Percentiles rank a stretch among this genome's conserved stretches.
These are phyloP conservation scores for Camellia lanceoleosa DNA, from an alignment of 148 eudicot species.

Conservation along the genomic window DNA sequence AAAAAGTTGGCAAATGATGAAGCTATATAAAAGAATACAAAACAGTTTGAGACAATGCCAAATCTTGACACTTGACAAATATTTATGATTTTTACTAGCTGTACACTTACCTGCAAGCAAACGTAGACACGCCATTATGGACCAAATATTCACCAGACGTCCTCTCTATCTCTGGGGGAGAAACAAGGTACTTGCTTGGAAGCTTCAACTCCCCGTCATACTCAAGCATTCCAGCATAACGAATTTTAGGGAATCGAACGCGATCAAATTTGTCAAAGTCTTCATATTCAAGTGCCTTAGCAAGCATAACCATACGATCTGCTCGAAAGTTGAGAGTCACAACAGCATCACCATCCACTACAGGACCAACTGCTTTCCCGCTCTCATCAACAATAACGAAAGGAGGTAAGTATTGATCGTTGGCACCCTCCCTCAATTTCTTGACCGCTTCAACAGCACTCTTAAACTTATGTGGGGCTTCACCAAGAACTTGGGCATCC, in stretches of 20 bases:
- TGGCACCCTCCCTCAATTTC: constrained; percentile 57
- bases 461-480: constrained; percentile 85
- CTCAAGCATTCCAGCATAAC: constrained; percentile 91
- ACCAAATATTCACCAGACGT: constrained; percentile 85
- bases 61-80: neutral
- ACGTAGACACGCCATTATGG: constrained; percentile 75
- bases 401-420: constrained; percentile 81
- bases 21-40: neutral
- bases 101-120: constrained; percentile 81
- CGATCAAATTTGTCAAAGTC: constrained; percentile 82
- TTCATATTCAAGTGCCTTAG: constrained; percentile 83
- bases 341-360: constrained; percentile 94
- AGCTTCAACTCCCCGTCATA: constrained; percentile 96
- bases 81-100: neutral
- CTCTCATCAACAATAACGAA: constrained; percentile 81
- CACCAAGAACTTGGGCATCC: constrained; percentile 99
- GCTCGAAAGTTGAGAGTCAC: constrained; percentile 88
- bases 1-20: neutral
- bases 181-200: constrained; percentile 68
- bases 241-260: constrained; percentile 72
- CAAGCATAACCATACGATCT: constrained; percentile 94
- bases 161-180: constrained; percentile 84
- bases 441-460: constrained; percentile 77
- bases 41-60: neutral
- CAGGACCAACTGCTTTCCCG: constrained; percentile 85